These are phyloP conservation scores for Panaeolus papilionaceus DNA, from an alignment of 768 basidiomycete species.

Conservation along the genomic window DNA sequence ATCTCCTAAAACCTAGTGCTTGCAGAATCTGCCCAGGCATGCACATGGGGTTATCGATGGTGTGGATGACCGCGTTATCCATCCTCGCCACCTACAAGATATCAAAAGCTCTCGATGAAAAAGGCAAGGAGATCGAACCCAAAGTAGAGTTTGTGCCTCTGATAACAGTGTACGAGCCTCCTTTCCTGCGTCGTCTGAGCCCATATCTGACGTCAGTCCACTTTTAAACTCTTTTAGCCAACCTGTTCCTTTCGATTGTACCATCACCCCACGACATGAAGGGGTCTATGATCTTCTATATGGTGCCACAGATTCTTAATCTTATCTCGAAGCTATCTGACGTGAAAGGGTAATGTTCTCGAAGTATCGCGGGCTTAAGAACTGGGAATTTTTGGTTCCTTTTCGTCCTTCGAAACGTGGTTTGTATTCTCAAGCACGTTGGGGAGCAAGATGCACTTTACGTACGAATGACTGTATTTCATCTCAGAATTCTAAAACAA, in stretches of 20 bases:
- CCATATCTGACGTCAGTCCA: not conserved
- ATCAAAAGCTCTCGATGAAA: constrained; percentile 30
- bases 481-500: not conserved
- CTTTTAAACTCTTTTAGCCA: constrained; percentile 20
- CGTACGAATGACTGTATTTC: not conserved
- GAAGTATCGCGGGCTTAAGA: not conserved
- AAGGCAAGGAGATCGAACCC: constrained; percentile 33
- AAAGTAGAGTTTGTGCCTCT: constrained; percentile 28
- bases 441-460: not conserved
- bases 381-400: not conserved
- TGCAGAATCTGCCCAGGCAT: constrained; percentile 37
- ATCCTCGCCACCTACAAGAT: constrained; percentile 39
- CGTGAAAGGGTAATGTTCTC: not conserved
- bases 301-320: constrained; percentile 6
- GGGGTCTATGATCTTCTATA: constrained; percentile 19
- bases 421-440: not conserved
- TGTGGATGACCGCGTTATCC: constrained; percentile 36
- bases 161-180: constrained; percentile 13
- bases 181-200: not conserved
- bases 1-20: not conserved
- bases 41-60: constrained; percentile 34
- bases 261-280: constrained; percentile 28
- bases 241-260: constrained; percentile 30
- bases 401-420: not conserved
- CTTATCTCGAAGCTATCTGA: not conserved